Conservation (phyloP, 768 basidiomycete species). For the Tylopilus plumbeoviolaceoides region DNA sequence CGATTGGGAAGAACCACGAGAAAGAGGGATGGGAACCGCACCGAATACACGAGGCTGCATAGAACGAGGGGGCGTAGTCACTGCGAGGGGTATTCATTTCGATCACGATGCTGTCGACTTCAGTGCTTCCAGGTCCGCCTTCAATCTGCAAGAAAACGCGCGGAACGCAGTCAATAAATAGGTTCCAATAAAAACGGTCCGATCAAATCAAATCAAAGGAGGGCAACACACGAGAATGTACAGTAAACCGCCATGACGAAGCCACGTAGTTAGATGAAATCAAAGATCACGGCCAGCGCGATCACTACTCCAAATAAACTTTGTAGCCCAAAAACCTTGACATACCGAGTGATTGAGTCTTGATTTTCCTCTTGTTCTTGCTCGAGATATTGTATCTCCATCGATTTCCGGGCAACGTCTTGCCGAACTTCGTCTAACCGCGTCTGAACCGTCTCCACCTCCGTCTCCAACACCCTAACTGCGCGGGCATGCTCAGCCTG, state of each 20-base stretch:
- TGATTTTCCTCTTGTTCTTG: slow-evolving; percentile 74
- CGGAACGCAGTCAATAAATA: slow-evolving; percentile 36
- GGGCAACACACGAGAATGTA: slow-evolving; percentile 17
- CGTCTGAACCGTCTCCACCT: slow-evolving; percentile 50
- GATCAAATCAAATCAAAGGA: slow-evolving; percentile 10
- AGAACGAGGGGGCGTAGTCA: slow-evolving; percentile 3
- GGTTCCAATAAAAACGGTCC: slow-evolving; percentile 19
- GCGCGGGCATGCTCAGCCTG: slow-evolving; percentile 63
- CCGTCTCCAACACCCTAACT: slow-evolving; percentile 47
- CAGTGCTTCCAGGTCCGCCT: slow-evolving; percentile 58
- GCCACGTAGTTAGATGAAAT: slow-evolving; percentile 40
- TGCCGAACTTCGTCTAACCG: slow-evolving; percentile 53
- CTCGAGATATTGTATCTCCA: slow-evolving; percentile 81
- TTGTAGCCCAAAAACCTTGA: slow-evolving; percentile 55
- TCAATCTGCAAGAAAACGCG: slow-evolving; percentile 49
- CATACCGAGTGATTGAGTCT: slow-evolving; percentile 77
- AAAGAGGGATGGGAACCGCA: slow-evolving; percentile 24
- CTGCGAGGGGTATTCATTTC: slow-evolving; percentile 8
- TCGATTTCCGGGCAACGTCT: slow-evolving; percentile 62
- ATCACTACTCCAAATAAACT: slow-evolving; percentile 49
- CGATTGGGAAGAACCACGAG: slow-evolving; percentile 17
- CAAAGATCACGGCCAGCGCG: slow-evolving; percentile 53
- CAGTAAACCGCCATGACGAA: slow-evolving; percentile 12
- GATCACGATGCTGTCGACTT: slow-evolving; percentile 31
- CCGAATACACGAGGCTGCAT: slow-evolving; percentile 35